phyloP scores from a whole-genome alignment of 106 monocot species.

The Hemerocallis citrina region DNA sequence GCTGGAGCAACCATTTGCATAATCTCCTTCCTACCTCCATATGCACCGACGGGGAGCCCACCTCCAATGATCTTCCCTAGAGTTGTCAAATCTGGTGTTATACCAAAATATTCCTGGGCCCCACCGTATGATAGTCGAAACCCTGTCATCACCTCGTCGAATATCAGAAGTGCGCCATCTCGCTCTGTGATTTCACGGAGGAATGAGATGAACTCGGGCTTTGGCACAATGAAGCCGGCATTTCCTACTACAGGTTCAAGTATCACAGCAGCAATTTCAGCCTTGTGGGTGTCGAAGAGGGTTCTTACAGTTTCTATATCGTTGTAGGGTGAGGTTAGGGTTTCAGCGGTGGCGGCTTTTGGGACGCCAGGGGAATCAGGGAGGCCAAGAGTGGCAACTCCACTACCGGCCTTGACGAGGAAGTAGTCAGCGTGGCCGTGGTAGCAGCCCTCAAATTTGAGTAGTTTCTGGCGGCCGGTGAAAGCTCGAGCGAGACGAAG shows the following conservation, averaged over 20 bases:
- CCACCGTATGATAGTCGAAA: conserved; percentile 70
- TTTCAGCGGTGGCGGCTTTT: conserved; percentile 40
- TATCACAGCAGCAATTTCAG: conserved; percentile 61
- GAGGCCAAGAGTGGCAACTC: conserved; percentile 71
- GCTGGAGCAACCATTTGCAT: conserved; percentile 83
- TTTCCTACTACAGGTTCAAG: conserved; percentile 78
- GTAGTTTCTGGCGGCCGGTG: conserved; percentile 45
- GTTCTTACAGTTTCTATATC: conserved; percentile 35
- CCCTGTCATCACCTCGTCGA: conserved; percentile 86
- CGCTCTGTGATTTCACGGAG: conserved; percentile 53
- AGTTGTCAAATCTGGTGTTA: conserved; percentile 61
- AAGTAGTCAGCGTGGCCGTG: conserved; percentile 71
- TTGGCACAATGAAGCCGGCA: conserved; percentile 65
- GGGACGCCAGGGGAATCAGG: conserved; percentile 81
- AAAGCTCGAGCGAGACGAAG: conserved; percentile 68
- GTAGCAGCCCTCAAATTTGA: conserved; percentile 79
- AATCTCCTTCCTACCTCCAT: conserved; percentile 64
- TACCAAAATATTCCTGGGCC: conserved; percentile 66
- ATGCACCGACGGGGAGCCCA: conserved; percentile 74
- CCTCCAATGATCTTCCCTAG: conserved; percentile 69
- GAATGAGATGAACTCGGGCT: conserved; percentile 29
- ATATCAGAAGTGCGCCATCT: conserved; percentile 48
- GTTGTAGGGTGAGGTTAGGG: conserved; percentile 68
- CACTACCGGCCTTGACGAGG: conserved; percentile 73
- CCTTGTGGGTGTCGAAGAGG: conserved; percentile 48